Evolutionary conservation across 805 yeast species (phyloP).

Genomic region (Nakazawaea ishiwadae): DNA sequence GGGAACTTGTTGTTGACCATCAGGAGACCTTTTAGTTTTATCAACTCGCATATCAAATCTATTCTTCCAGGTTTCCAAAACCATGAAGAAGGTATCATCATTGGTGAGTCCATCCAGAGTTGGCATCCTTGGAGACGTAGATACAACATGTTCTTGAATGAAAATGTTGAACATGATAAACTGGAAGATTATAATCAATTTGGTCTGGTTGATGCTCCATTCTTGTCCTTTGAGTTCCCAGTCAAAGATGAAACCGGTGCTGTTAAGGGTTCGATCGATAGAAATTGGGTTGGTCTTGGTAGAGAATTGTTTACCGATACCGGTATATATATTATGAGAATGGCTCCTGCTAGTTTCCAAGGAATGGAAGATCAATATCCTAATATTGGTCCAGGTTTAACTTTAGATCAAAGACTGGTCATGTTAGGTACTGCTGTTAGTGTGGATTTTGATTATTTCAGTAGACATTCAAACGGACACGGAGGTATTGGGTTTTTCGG

Average conservation of each 20-base stretch:
- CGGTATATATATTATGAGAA: conserved; percentile 82
- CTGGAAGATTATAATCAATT: conserved; percentile 62
- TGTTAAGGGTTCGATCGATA: conserved; percentile 72
- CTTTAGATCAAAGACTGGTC: conserved; percentile 80
- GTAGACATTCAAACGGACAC: conserved; percentile 74
- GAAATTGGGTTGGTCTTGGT: conserved; percentile 95
- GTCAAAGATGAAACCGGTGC: conserved; percentile 53
- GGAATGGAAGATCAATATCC: conserved; percentile 53
- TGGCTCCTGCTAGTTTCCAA: conserved; percentile 68
- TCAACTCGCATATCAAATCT: conserved; percentile 83
- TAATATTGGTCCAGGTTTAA: conserved; percentile 40
- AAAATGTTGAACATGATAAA: conserved; percentile 1
- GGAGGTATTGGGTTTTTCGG: conserved; percentile 41
- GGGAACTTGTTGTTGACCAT: conserved; percentile 63
- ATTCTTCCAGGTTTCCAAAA: conserved; percentile 48
- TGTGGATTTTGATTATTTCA: conserved; percentile 93
- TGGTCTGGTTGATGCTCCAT: conserved; percentile 84
- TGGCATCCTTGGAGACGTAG: conserved; percentile 95
- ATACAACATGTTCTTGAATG: conserved; percentile 67
- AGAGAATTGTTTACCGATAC: conserved; percentile 93
- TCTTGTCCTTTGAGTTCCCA: conserved; percentile 83
- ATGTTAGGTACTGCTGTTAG: conserved; percentile 84
- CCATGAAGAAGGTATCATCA: conserved; percentile 38
- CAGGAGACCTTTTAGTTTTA: conserved; percentile 78
- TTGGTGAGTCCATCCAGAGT: conserved; percentile 87